A percentile compares a stretch with the other conserved stretches of the same genome.
These are phyloP conservation scores for Linnemannia elongata DNA, from an alignment of 192 early-diverging fungal species.

Conservation along the genomic window DNA sequence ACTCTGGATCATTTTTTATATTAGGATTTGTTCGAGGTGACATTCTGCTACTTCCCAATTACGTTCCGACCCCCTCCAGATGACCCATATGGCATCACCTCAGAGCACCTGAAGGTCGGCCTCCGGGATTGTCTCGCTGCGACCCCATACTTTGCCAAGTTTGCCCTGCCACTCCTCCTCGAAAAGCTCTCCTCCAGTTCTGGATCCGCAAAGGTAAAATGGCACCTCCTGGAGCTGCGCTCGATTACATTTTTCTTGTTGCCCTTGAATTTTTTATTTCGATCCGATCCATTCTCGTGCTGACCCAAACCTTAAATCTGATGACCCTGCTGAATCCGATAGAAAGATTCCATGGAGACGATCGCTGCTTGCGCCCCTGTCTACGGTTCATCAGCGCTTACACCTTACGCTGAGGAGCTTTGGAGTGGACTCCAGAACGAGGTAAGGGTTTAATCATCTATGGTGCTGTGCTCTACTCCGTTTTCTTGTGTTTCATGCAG, in stretches of 20 bases:
- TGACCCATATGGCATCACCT: conserved; percentile 95
- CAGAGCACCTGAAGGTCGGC: conserved; percentile 89
- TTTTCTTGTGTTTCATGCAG: background rate
- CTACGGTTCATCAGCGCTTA: conserved; percentile 78
- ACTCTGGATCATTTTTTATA: background rate
- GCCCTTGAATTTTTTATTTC: background rate
- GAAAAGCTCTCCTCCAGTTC: conserved; percentile 92
- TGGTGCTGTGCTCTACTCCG: background rate
- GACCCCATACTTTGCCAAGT: conserved; percentile 81
- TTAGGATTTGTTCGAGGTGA: conserved; percentile 93
- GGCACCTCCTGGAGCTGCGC: background rate
- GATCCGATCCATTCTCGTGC: conserved; percentile 15
- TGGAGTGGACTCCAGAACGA: conserved; percentile 83
- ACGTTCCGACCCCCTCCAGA: conserved; percentile 97
- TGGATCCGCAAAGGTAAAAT: conserved; percentile 85
- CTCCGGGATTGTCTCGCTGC: conserved; percentile 84
- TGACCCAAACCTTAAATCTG: conserved; percentile 35
- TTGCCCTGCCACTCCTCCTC: conserved; percentile 89
- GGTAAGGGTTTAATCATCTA: conserved; percentile 35
- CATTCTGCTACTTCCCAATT: conserved; percentile 99
- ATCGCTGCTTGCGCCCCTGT: conserved; percentile 82
- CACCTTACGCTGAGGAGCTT: conserved; percentile 77
- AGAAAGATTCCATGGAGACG: conserved; percentile 94
- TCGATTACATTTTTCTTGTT: background rate
- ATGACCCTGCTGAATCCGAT: conserved; percentile 31